phyloP scores from a whole-genome alignment of 2,329 filamentous ascomycete species.

The Setomelanomma holmii region DNA sequence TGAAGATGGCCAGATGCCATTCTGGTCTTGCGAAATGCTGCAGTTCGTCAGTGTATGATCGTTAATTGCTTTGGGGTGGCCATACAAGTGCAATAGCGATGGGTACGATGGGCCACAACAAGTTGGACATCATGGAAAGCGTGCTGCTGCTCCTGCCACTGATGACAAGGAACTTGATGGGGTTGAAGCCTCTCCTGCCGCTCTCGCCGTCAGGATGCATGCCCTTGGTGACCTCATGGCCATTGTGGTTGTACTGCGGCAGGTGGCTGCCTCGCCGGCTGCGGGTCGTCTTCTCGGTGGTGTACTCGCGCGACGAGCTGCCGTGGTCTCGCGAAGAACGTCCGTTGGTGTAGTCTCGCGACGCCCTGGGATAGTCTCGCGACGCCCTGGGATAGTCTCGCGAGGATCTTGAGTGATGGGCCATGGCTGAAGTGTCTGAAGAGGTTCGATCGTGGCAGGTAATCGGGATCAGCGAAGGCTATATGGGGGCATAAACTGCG shows the following conservation, averaged over 20 bases:
- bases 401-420: slow-evolving; percentile 22
- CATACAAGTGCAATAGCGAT: slow-evolving; percentile 70
- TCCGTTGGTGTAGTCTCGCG: slow-evolving; percentile 14
- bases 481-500: slow-evolving; percentile 12
- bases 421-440: slow-evolving; percentile 18
- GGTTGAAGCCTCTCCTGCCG: slow-evolving; percentile 70
- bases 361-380: slow-evolving; percentile 20
- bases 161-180: slow-evolving; percentile 68
- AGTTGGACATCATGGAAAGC: slow-evolving; percentile 69
- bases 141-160: slow-evolving; percentile 69
- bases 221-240: slow-evolving; percentile 51
- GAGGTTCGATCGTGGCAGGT: background rate
- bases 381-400: slow-evolving; percentile 23
- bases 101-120: slow-evolving; percentile 78
- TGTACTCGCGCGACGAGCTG: slow-evolving; percentile 27
- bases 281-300: slow-evolving; percentile 30
- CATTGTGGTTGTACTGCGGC: slow-evolving; percentile 53
- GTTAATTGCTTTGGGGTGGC: background rate
- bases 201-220: slow-evolving; percentile 68
- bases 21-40: slow-evolving; percentile 62
- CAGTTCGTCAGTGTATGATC: slow-evolving; percentile 7
- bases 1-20: slow-evolving; percentile 69
- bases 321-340: slow-evolving; percentile 21
- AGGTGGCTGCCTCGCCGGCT: slow-evolving; percentile 26
- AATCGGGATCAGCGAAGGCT: slow-evolving; percentile 6